Evolutionary conservation across 257 asterid species (phyloP), one percentile per base, ranked within the genome.

Genomic region (Ballota nigra): DNA sequence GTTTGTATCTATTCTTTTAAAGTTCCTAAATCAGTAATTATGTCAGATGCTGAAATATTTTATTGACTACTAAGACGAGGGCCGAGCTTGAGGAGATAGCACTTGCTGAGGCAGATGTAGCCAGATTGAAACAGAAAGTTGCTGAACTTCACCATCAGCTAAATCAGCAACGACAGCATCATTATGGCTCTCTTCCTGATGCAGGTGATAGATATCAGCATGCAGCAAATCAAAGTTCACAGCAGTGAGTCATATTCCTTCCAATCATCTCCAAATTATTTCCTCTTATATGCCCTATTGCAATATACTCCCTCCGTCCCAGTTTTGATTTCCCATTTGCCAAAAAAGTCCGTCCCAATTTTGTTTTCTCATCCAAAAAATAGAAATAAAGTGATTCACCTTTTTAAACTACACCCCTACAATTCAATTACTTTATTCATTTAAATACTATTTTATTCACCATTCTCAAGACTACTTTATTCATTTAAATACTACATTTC

Each of bases 21-120:
- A 15, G 34, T 64, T 51, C 41, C 12, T 18, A 45, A 31, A 76
- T 65, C 68, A 56, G 52, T 53, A 47, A 66, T 65, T 19, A 41
- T 8, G 65, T 11, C 63, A 33, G 73, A 63, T 63, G 33, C 78
- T 55, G 80, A 76, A 63, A 59, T 75, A 24, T 67, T 68, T 63
- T 31, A 53, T 76, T 79, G 66, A 65, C 74, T 55, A 49, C 8
- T 58, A 79, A 95, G 99, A 95, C 97, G n/a, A 89, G 97, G 88
- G 97, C 96, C 26, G 99, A 94, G 81, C 98, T 94, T 57, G 97
- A 94, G 83, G 99, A 94, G 84, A 94, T 94, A 82, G 98, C 99
- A 77, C 96, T 94, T 62, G 99, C 99, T 57, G 98, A 92, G 83
- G 98, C 97, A 41, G 99, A 94, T 74, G 97, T 94, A 74, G 93